phyloP scores from a whole-genome alignment of 2,329 filamentous ascomycete genomes.

The Phialophora tarda region DNA sequence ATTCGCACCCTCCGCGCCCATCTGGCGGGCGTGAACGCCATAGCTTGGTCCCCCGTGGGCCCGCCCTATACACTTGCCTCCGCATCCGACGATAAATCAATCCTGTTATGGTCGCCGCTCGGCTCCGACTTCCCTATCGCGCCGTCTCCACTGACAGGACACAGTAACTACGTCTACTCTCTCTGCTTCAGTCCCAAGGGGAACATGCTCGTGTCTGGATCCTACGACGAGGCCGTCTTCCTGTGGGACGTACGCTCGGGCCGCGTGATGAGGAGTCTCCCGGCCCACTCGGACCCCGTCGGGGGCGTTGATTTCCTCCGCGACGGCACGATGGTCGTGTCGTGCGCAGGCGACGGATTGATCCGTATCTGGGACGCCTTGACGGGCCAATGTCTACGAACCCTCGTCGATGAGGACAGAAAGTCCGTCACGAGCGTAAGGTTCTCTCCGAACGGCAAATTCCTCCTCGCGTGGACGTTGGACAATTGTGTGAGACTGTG shows the following conservation, averaged over 20 bases:
- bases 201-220: constrained; percentile 93
- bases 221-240: constrained; percentile 96
- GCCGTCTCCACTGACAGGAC: constrained; percentile 69
- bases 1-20: constrained; percentile 92
- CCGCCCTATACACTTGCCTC: constrained; percentile 74
- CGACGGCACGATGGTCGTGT: constrained; percentile 90
- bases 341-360: constrained; percentile 87
- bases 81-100: constrained; percentile 94
- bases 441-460: constrained; percentile 93
- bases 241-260: constrained; percentile 94
- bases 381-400: constrained; percentile 92
- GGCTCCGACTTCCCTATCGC: constrained; percentile 62
- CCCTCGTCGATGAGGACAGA: constrained; percentile 95
- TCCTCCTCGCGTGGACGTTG: constrained; percentile 87
- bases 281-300: constrained; percentile 94
- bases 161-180: constrained; percentile 95
- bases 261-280: constrained; percentile 83
- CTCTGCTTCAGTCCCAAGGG: constrained; percentile 97
- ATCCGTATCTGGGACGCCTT: constrained; percentile 96
- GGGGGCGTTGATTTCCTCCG: constrained; percentile 89
- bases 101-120: constrained; percentile 82
- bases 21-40: constrained; percentile 86
- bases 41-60: constrained; percentile 93
- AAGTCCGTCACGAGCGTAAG: constrained; percentile 85
- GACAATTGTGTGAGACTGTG: constrained; percentile 90